Evolutionary conservation across 345 rosid genomes (phyloP).

Genomic region (Sapria himalayana): DNA sequence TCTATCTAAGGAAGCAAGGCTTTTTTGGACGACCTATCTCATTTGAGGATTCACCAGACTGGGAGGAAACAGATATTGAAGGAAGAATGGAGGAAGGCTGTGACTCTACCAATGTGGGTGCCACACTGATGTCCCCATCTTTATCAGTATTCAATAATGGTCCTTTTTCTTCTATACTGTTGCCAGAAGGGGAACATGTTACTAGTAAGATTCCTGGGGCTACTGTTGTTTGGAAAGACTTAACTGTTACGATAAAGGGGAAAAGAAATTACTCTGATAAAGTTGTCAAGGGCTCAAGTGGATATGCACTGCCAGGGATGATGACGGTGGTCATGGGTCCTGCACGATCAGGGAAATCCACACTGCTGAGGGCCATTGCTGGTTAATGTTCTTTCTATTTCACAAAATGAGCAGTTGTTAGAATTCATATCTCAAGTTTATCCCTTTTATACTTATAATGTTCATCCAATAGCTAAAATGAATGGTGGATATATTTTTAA

Average conservation of each 20-base stretch:
- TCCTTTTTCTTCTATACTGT: conserved; percentile 61
- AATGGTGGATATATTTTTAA: too few species aligned
- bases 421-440: too few species aligned
- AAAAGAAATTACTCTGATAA: conserved; percentile 82
- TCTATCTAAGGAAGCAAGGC: conserved; percentile 87
- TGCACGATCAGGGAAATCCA: conserved; percentile 92
- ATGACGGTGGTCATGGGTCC: conserved; percentile 99
- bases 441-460: too few species aligned
- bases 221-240: conserved; percentile 82
- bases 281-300: conserved; percentile 81
- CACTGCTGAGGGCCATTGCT: conserved; percentile 75
- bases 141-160: conserved; percentile 73
- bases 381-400: conserved; percentile 20
- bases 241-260: conserved; percentile 74
- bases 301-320: conserved; percentile 90
- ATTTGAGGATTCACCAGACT: conserved; percentile 94
- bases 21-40: conserved; percentile 85
- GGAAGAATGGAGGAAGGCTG: conserved; percentile 57
- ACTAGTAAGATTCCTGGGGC: conserved; percentile 74
- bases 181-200: conserved; percentile 33
- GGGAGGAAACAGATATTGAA: conserved; percentile 86
- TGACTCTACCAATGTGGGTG: conserved; percentile 59
- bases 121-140: conserved; percentile 65
- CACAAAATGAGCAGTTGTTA: not conserved
- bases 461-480: too few species aligned